These are phyloP conservation scores for Castanea crenata DNA, from an alignment of 306 rosid genomes.

Conservation along the genomic window DNA sequence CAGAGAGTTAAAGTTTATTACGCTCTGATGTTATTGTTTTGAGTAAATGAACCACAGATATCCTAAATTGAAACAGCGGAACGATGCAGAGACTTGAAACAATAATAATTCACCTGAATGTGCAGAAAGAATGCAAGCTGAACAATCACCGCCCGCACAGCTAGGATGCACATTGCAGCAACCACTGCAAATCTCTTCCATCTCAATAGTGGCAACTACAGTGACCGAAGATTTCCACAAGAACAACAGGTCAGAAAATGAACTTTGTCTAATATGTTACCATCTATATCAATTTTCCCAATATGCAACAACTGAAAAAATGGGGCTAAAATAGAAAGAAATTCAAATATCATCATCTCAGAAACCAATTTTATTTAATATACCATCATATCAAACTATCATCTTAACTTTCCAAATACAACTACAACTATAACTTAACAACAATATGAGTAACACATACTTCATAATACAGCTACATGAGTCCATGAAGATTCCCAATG, in stretches of 20 bases:
- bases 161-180: constrained; percentile 94
- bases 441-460: not conserved
- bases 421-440: not conserved
- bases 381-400: not conserved
- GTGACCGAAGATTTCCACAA: constrained; percentile 7
- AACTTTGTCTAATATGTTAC: not conserved
- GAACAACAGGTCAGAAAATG: constrained; percentile 6
- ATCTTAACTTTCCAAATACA: not conserved
- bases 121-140: constrained; percentile 98
- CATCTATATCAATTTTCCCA: not conserved
- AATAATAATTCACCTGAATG: constrained; percentile 60
- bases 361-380: not conserved
- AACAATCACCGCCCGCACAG: constrained; percentile 93
- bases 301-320: not conserved
- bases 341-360: not conserved
- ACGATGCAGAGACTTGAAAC: not conserved
- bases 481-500: not conserved
- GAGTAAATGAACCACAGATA: not conserved
- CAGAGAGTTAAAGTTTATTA: not conserved
- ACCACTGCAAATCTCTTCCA: constrained; percentile 94
- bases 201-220: constrained; percentile 80
- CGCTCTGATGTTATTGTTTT: not conserved
- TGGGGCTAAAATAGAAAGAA: not conserved
- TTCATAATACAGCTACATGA: not conserved
- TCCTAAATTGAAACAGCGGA: not conserved